Conservation (phyloP, 306 rosid species). For the Potentilla sterilis region DNA sequence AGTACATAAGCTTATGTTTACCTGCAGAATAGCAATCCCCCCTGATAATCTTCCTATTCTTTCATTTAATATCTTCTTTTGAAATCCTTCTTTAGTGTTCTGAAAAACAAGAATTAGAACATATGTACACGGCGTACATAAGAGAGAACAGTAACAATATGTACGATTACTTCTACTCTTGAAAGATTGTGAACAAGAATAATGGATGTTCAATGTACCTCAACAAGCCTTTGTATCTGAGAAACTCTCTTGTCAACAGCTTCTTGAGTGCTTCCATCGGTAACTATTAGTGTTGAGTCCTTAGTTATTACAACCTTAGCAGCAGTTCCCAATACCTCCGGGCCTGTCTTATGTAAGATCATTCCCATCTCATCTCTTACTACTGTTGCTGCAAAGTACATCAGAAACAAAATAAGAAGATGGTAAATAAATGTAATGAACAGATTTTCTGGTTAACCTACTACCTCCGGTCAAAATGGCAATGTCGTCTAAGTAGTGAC, state of each 20-base stretch:
- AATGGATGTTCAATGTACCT: conserved; percentile 47
- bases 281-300: conserved; percentile 77
- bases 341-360: conserved; percentile 61
- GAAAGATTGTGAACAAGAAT: conserved; percentile 4
- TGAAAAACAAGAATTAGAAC: conserved; percentile 32
- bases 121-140: too few relatives aligned
- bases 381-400: conserved; percentile 62
- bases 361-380: conserved; percentile 83
- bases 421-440: neutral
- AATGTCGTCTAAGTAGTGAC: conserved; percentile 78
- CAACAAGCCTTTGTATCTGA: conserved; percentile 62
- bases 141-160: conserved; percentile 3
- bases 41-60: conserved; percentile 88
- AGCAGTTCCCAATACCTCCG: conserved; percentile 62
- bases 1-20: conserved; percentile 25
- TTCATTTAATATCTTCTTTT: conserved; percentile 75
- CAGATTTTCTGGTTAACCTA: conserved; percentile 17
- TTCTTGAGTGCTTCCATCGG: conserved; percentile 62
- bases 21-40: conserved; percentile 88
- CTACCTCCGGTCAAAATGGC: conserved; percentile 98
- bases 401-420: conserved; percentile 4
- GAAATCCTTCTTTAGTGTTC: conserved; percentile 80
- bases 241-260: conserved; percentile 70
- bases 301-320: conserved; percentile 73
- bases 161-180: conserved; percentile 11